A percentile compares a stretch with the other conserved stretches of the same genome.
Conservation (phyloP, 306 rosid genomes). For the Begonia loranthoides region DNA sequence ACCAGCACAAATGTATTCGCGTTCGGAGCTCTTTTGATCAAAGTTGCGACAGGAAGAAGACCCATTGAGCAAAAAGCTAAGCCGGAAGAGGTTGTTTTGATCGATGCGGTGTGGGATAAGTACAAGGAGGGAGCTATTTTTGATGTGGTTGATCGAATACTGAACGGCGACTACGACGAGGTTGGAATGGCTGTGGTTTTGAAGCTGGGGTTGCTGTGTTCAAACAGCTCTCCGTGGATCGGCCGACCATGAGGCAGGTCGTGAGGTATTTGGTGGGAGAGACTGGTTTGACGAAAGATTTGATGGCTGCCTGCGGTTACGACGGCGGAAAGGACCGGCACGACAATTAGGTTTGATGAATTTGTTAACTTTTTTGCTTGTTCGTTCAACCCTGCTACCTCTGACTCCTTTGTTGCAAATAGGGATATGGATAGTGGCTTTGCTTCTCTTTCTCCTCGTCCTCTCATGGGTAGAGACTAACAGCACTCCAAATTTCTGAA, state of each 20-base stretch:
- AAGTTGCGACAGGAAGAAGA: constrained; percentile 37
- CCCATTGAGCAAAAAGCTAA: constrained; percentile 37
- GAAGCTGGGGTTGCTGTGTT: constrained; percentile 57
- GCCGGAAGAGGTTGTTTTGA: constrained; percentile 34
- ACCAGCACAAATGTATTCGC: too few relatives aligned
- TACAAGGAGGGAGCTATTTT: constrained; percentile 27
- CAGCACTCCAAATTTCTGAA: constrained; percentile 6
- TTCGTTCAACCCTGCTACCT: constrained; percentile 30
- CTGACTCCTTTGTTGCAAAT: constrained; percentile 22
- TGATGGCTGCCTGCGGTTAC: constrained; percentile 17
- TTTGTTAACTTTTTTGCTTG: constrained; percentile 28
- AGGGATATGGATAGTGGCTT: too few relatives aligned
- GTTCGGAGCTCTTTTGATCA: constrained; percentile 40
- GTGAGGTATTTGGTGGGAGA: constrained; percentile 50
- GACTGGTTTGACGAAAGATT: constrained; percentile 16
- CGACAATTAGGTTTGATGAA: constrained; percentile 29
- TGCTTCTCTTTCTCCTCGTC: constrained; percentile 29
- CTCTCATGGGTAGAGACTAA: constrained; percentile 18
- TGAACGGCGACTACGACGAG: constrained; percentile 32
- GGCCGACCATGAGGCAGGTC: constrained; percentile 60
- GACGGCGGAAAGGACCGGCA: constrained; percentile 15
- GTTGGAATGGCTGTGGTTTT: constrained; percentile 45
- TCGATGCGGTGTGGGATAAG: constrained; percentile 45
- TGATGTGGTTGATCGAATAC: constrained; percentile 29
- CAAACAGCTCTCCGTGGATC: constrained; percentile 32